A percentile compares a stretch with the other conserved stretches of the same genome.
Conservation (phyloP, 2,329 filamentous ascomycete genomes). For the Periconia macrospinosa region DNA sequence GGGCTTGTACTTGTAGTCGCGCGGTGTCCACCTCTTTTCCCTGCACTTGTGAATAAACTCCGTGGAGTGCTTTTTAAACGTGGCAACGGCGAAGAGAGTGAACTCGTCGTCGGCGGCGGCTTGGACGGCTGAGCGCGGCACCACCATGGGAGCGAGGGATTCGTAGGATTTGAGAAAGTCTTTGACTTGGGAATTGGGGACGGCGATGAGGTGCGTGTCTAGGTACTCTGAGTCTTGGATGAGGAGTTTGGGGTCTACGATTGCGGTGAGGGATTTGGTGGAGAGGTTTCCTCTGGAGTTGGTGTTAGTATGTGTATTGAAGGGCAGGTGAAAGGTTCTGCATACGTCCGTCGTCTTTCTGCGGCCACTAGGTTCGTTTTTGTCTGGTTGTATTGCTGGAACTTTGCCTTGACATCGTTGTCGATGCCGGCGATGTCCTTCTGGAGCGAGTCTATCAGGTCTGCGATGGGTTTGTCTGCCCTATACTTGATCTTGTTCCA, state of each 20-base stretch:
- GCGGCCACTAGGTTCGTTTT: conserved; percentile 81
- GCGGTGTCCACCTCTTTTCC: conserved; percentile 91
- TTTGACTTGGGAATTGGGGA: conserved; percentile 77
- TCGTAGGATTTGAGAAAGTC: conserved; percentile 92
- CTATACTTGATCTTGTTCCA: conserved; percentile 99
- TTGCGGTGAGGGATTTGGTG: conserved; percentile 87
- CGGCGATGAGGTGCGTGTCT: conserved; percentile 90
- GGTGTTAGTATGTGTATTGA: background rate
- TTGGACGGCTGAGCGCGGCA: conserved; percentile 81
- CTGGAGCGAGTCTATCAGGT: conserved; percentile 84
- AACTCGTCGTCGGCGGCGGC: conserved; percentile 89
- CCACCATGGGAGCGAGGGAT: conserved; percentile 85
- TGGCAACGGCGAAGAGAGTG: conserved; percentile 81
- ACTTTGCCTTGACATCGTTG: conserved; percentile 93
- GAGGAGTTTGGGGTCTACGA: conserved; percentile 73
- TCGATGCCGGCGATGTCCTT: conserved; percentile 94
- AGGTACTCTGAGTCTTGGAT: conserved; percentile 94
- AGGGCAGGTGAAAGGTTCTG: background rate
- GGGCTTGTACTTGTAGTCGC: conserved; percentile 91
- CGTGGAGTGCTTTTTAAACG: conserved; percentile 85
- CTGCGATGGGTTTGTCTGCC: conserved; percentile 83
- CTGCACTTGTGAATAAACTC: conserved; percentile 93
- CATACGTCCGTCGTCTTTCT: conserved; percentile 85
- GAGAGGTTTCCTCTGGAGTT: conserved; percentile 78
- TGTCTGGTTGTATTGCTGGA: conserved; percentile 89